Evolutionary conservation across 768 basidiomycete species (phyloP).

Genomic region (Tricholoma flavovirens): DNA sequence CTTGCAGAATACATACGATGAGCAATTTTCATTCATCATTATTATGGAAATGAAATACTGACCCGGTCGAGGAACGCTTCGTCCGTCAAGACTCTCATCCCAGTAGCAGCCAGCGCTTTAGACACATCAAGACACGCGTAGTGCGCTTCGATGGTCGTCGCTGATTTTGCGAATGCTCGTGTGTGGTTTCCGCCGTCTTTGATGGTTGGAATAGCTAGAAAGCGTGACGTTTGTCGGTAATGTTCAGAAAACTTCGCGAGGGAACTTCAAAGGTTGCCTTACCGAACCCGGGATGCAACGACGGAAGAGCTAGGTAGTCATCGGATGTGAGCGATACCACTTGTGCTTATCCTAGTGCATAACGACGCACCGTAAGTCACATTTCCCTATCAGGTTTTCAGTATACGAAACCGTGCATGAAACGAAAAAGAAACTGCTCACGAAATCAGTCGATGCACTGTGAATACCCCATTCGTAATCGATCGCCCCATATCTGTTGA

Average conservation of each 20-base stretch:
- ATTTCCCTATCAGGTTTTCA: not conserved
- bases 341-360: not conserved
- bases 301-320: not conserved
- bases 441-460: slow-evolving; percentile 54
- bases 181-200: slow-evolving; percentile 54
- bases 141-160: slow-evolving; percentile 40
- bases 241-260: not conserved
- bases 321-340: too few relatives aligned
- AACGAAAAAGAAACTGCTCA: slow-evolving; percentile 22
- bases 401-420: not conserved
- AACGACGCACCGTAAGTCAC: slow-evolving; percentile 1
- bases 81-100: slow-evolving; percentile 44
- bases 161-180: slow-evolving; percentile 40
- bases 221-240: too few relatives aligned
- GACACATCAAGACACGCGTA: slow-evolving; percentile 40
- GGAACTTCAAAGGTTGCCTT: not conserved
- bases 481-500: slow-evolving; percentile 34
- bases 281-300: slow-evolving; percentile 5
- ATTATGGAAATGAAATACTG: not conserved
- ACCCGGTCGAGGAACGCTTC: slow-evolving; percentile 37
- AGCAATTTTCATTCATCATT: too few relatives aligned
- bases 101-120: slow-evolving; percentile 45
- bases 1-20: not conserved
- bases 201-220: slow-evolving; percentile 50
- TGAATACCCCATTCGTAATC: slow-evolving; percentile 37